These are phyloP conservation scores for Pulicaria dysenterica DNA, from an alignment of 129 eudicot genomes.

Conservation along the genomic window DNA sequence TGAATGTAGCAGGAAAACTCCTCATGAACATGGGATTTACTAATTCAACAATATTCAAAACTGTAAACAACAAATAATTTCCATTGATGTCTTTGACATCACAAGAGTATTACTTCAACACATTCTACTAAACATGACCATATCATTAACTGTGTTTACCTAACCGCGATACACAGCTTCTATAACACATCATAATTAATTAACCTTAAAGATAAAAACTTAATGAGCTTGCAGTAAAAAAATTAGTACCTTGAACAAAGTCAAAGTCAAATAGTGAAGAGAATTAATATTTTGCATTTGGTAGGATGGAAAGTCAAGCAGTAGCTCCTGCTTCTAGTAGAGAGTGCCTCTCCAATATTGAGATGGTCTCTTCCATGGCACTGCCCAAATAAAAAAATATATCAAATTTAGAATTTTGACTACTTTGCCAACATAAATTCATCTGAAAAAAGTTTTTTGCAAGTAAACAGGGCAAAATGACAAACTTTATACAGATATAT, in stretches of 20 bases:
- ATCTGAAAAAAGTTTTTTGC: not conserved
- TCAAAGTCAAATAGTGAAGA: not conserved
- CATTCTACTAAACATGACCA: not conserved
- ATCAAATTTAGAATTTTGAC: slow-evolving; percentile 1
- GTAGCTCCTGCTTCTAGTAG: slow-evolving; percentile 43
- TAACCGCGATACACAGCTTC: no score
- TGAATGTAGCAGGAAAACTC: no score
- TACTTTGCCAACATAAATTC: not conserved
- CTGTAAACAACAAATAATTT: not conserved
- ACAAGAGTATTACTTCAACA: not conserved
- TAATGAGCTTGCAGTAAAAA: not conserved
- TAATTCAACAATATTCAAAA: slow-evolving; percentile 17
- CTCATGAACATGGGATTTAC: slow-evolving; percentile 5
- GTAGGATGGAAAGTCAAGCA: slow-evolving; percentile 12
- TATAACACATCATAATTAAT: not conserved
- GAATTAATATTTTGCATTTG: slow-evolving; percentile 14
- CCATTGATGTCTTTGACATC: slow-evolving; percentile 20
- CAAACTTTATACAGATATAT: no score
- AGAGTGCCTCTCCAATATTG: slow-evolving; percentile 59
- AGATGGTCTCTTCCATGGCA: slow-evolving; percentile 72
- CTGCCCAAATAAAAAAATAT: slow-evolving; percentile 44
- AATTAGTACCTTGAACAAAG: slow-evolving; percentile 8
- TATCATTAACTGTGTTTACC: no score
- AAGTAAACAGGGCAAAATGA: not conserved
- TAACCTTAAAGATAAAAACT: not conserved